These are phyloP conservation scores for Samsoniella hepiali DNA, from an alignment of 2,329 filamentous ascomycete species.

Conservation along the genomic window DNA sequence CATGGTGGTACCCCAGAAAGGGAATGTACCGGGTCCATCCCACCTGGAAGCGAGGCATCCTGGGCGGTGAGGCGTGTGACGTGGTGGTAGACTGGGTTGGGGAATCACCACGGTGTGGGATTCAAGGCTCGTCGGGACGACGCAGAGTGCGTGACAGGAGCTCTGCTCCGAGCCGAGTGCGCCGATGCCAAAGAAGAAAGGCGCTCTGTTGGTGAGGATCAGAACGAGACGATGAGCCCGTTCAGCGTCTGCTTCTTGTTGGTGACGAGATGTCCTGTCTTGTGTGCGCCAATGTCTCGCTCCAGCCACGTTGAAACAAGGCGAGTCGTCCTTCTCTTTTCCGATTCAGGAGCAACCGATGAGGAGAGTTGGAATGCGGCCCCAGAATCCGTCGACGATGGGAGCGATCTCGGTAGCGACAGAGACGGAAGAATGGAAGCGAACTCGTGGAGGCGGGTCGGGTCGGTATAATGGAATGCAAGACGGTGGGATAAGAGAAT, in stretches of 20 bases:
- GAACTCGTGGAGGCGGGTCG: not conserved
- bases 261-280: not conserved
- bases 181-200: not conserved
- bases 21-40: slow-evolving; percentile 51
- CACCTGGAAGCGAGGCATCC: slow-evolving; percentile 17
- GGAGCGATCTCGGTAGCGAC: not conserved
- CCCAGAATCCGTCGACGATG: not conserved
- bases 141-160: not conserved
- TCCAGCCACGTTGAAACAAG: not conserved
- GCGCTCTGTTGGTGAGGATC: not conserved
- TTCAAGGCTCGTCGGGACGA: slow-evolving; percentile 5
- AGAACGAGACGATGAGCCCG: not conserved
- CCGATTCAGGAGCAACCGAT: not conserved
- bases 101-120: not conserved
- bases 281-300: not conserved
- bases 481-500: not conserved
- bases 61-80: not conserved
- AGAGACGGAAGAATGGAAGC: not conserved
- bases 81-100: not conserved
- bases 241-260: not conserved
- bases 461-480: not conserved
- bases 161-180: not conserved
- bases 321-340: not conserved
- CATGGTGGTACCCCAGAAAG: slow-evolving; percentile 73
- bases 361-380: slow-evolving; percentile 9